A percentile compares a stretch with the other conserved stretches of the same genome.
Evolutionary conservation across 257 asterid species (phyloP).

Genomic region (Buddleja alternifolia): DNA sequence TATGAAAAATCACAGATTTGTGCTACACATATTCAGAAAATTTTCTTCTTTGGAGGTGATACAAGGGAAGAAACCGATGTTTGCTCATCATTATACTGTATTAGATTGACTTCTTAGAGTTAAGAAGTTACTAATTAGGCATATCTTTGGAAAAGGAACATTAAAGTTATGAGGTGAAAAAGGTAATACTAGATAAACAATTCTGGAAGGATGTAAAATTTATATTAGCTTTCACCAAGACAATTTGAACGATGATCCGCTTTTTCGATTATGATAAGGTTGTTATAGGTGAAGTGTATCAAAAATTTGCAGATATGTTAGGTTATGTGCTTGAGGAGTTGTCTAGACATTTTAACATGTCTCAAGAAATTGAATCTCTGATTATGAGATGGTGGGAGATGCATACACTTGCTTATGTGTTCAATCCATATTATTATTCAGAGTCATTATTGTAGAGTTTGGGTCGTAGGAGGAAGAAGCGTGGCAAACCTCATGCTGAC

Average conservation of each 20-base stretch:
- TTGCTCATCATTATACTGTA: neutral
- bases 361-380: constrained; percentile 11
- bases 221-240: neutral
- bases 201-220: constrained; percentile 4
- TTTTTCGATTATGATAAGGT: constrained; percentile 17
- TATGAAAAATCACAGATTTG: constrained; percentile 15
- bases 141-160: neutral
- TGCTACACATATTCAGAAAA: constrained; percentile 8
- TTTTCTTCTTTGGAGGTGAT: constrained; percentile 11
- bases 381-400: neutral
- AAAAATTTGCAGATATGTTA: constrained; percentile 4
- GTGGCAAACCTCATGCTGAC: neutral
- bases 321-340: neutral
- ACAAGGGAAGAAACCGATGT: constrained; percentile 9
- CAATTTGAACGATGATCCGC: constrained; percentile 11
- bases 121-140: neutral
- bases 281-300: constrained; percentile 9
- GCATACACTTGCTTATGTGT: constrained; percentile 1
- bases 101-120: neutral
- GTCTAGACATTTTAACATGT: neutral
- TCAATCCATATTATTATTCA: neutral
- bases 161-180: constrained; percentile 14
- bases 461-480: no score
- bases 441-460: neutral
- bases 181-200: constrained; percentile 3